Base-by-base conservation (phyloP, 2,329 filamentous ascomycete genomes). In the Davidsoniella virescens region DNA sequence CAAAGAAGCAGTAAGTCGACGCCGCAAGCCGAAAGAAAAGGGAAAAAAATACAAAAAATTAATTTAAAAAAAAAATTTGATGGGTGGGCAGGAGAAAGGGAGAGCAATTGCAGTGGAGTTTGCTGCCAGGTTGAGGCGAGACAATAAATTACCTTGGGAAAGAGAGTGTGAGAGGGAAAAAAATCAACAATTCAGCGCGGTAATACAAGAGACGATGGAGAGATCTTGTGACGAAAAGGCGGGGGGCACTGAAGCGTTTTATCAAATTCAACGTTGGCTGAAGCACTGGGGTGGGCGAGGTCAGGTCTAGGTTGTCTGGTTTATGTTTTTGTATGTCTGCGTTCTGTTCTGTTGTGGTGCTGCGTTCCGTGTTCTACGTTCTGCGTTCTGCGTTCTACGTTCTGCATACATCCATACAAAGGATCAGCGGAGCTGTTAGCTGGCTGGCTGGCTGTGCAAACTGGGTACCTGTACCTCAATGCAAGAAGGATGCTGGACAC, bases 191-290 rank as follows among this genome's bases (percentile, higher is more conserved):
- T 42, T 39, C 40, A 49, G 29, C 29, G 40, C 47, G 39, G 29
- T 49, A 49, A 42, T 49, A 49, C 47, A 49, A 44, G 26, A 49
- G 26, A 49, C 25, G 47, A 43, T 40, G 26, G 47, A 49, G 26
- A 49, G 47, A 38, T 33, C 47, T 49, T 49, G 47, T 49, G 47
- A 49, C 47, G 37, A 49, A 49, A 49, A 49, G 47, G 47, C 37
- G 39, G 39, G 47, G 47, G 33, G 23, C 29, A 49, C 38, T 49
- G 38, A 44, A 43, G 29, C 29, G 47, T 43, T 43, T 49, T 44
- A 44, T 43, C 26, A 40, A 41, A 38, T 49, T 49, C 40, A 33
- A 41, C 29, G 47, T 43, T 49, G 39, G 47, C 47, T 42, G 38
- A 49, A 40, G 47, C 26, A 40, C 47, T 29, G 41, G 39, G 47